A percentile compares a stretch with the other conserved stretches of the same genome.
Conservation (phyloP, 1,284 basidiomycete genomes). For the Agaricales sp. region DNA sequence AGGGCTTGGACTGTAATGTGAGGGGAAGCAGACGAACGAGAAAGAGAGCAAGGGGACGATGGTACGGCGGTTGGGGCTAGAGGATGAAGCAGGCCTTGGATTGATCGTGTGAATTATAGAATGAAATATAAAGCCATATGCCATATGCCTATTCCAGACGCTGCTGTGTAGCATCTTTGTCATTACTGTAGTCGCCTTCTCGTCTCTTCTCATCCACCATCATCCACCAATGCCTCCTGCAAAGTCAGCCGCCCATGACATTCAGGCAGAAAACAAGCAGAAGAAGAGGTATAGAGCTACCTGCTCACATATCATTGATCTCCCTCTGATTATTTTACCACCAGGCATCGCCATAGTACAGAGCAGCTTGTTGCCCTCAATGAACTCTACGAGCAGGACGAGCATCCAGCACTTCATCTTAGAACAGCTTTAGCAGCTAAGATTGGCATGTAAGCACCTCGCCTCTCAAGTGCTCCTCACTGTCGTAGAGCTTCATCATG, state of each 20-base stretch:
- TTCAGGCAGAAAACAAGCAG: conserved; percentile 20
- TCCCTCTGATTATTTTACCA: no score
- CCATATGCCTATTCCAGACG: background rate
- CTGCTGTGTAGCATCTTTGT: conserved; percentile 16
- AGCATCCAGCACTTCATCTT: conserved; percentile 63
- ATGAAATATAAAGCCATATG: no score
- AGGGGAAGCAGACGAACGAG: no score
- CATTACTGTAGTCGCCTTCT: conserved; percentile 24
- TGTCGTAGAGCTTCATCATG: conserved; percentile 12
- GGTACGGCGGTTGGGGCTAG: no score
- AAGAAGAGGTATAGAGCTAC: no score
- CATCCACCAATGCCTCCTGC: conserved; percentile 16
- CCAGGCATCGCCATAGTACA: conserved; percentile 62
- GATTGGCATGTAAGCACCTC: conserved; percentile 56
- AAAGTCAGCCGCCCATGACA: conserved; percentile 2
- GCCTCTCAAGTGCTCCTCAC: conserved; percentile 13
- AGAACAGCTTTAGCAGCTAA: conserved; percentile 55
- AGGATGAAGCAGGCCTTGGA: no score
- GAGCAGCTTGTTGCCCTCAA: conserved; percentile 63
- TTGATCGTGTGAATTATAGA: background rate
- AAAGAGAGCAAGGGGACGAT: no score
- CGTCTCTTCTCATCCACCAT: no score
- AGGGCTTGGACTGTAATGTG: no score
- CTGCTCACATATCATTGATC: no score
- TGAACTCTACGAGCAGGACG: conserved; percentile 62